Base-by-base conservation (phyloP, 805 yeast genomes). In the Hemisphaericaspora nanyangensis region DNA sequence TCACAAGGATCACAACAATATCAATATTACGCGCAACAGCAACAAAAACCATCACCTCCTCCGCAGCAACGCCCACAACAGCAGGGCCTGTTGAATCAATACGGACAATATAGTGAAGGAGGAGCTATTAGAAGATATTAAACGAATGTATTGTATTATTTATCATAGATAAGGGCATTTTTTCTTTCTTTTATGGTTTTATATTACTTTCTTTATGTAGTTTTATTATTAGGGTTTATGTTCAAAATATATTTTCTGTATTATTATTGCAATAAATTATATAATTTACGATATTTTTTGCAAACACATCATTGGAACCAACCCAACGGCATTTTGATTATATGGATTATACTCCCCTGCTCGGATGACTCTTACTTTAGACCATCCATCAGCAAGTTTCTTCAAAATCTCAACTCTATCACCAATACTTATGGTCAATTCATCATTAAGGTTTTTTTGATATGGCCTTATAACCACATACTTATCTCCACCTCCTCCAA, bases 341-440 rank as follows among this genome's bases (percentile, higher is more conserved):
- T 6, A 6, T 16, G 26, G 39, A 34, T 40, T 34, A 13, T 39
- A 44, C 8, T 17, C 17, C 7, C 40, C 46, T 1, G 35, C 32
- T 30, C 42, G 17, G 27, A 45, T 31, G 15, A 49, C 7, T 20
- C 48, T 51, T 13, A 64, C 63, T 15, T 52, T 50, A 42, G 68
- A 65, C 74, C 74, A 68, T 3, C 69, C 70, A 34, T 66, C 72
- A 10, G 59, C 43, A 40, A 58, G 63, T 5, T 44, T 47, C 17
- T 52, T 50, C 18, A 51, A 35, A 3, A 63, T 37, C 6, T 38
- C 26, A 2, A 62, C 66, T 18, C 43, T 41, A 28, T 68, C 68
- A 1, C 70, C 71, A 3, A 51, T 39, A 2, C 43, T 34, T 3
- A 68, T 44, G 8, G 58, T 46, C 11, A 67, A 34, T 44, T 68